Conservation (phyloP, 306 rosid species). For the Trifolium repens region DNA sequence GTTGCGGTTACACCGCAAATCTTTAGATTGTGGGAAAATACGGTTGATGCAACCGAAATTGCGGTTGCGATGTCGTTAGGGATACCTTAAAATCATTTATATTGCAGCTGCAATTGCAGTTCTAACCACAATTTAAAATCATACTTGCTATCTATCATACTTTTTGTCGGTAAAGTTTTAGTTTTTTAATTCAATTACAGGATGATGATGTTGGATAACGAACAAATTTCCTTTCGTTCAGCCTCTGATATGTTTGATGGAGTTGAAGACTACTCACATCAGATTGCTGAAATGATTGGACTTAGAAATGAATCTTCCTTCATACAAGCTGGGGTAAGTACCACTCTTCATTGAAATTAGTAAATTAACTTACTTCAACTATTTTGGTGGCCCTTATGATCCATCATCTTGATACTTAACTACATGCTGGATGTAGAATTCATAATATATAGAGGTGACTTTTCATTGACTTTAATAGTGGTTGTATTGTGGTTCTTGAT, state of each 20-base stretch:
- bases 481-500: background rate
- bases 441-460: background rate
- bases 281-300: slow-evolving; percentile 98
- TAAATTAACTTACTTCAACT: slow-evolving; percentile 26
- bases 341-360: slow-evolving; percentile 29
- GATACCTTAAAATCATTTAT: background rate
- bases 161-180: slow-evolving; percentile 34
- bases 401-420: slow-evolving; percentile 22
- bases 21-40: background rate
- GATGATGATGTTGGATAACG: slow-evolving; percentile 99
- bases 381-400: slow-evolving; percentile 7
- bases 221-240: slow-evolving; percentile 95
- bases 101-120: background rate
- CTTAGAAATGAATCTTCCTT: slow-evolving; percentile 93
- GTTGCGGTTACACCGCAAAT: background rate
- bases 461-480: background rate
- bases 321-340: slow-evolving; percentile 83
- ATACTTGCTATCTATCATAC: background rate
- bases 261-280: slow-evolving; percentile 95
- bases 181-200: slow-evolving; percentile 56
- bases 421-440: background rate
- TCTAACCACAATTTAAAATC: background rate
- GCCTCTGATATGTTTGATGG: slow-evolving; percentile 94
- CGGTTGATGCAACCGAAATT: background rate
- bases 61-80: background rate